Evolutionary conservation across 1,284 basidiomycete species (phyloP).

Genomic region (Cutaneotrichosporon spelunceum): DNA sequence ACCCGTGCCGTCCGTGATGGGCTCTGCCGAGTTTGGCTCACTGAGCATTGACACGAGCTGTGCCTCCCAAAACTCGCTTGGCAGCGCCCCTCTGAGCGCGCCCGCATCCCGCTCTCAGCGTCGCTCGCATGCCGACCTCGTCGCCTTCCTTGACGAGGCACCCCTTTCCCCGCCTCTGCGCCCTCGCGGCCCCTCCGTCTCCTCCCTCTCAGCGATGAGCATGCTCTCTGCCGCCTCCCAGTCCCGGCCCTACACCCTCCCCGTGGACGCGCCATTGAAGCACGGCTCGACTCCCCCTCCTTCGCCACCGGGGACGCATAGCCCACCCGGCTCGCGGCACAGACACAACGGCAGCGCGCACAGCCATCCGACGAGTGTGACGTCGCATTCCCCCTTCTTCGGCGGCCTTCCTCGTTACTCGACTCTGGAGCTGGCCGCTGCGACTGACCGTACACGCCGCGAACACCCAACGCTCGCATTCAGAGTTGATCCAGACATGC

Average conservation of each 20-base stretch:
- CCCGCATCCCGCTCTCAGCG: not conserved
- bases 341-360: not conserved
- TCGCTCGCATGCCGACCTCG: not conserved
- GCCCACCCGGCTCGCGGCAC: not conserved
- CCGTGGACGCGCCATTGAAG: conserved; percentile 23
- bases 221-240: conserved; percentile 1
- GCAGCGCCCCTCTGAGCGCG: not conserved
- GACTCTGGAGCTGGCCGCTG: not conserved
- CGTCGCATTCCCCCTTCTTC: not conserved
- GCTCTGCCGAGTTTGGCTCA: not conserved
- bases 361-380: not conserved
- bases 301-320: not conserved
- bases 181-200: not conserved
- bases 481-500: conserved; percentile 6
- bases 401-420: conserved; percentile 9
- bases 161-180: not conserved
- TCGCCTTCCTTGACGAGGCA: not conserved
- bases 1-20: conserved; percentile 12
- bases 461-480: conserved; percentile 4
- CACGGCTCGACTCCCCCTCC: not conserved
- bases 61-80: not conserved
- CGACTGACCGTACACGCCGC: not conserved
- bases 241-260: conserved; percentile 26
- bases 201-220: conserved; percentile 1
- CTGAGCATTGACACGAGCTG: conserved; percentile 1